A percentile compares a stretch with the other conserved stretches of the same genome.
Evolutionary conservation across 176 grass and related monocot species (phyloP).

Genomic region (Phyllostachys edulis): DNA sequence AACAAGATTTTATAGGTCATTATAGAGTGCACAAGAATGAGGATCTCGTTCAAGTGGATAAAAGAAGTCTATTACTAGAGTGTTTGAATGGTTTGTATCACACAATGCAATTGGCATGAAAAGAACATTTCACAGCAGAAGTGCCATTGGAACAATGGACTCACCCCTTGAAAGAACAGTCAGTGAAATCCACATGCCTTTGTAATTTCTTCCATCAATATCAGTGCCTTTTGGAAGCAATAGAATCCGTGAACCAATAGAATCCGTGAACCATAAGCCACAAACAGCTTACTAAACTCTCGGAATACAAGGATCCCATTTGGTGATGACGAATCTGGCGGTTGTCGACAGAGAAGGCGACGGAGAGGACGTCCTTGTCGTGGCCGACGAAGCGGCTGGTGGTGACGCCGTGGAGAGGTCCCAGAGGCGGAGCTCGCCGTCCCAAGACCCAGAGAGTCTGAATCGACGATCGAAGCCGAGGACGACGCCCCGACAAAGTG

Average conservation of each 20-base stretch:
- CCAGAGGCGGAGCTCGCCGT: too few species aligned
- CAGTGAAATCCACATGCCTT: constrained; percentile 98
- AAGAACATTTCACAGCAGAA: background rate
- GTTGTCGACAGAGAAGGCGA: too few species aligned
- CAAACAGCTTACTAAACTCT: constrained; percentile 97
- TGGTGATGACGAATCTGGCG: constrained; percentile 97
- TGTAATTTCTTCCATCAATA: constrained; percentile 89
- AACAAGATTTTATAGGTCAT: background rate
- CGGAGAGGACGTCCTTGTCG: too few species aligned
- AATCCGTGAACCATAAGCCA: constrained; percentile 94
- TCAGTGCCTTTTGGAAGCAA: constrained; percentile 80
- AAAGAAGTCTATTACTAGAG: background rate
- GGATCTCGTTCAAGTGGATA: background rate
- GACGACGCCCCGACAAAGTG: too few species aligned
- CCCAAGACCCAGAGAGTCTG: too few species aligned
- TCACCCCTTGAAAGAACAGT: constrained; percentile 89
- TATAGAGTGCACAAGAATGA: background rate
- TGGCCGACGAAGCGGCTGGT: too few species aligned
- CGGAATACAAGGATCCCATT: constrained; percentile 98
- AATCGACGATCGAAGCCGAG: too few species aligned
- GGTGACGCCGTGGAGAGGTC: too few species aligned
- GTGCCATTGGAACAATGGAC: background rate
- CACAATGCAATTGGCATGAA: background rate
- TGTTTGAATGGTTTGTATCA: background rate
- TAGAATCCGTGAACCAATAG: too few species aligned